Evolutionary conservation across 495 filamentous ascomycete species (phyloP), one percentile per base, ranked within the genome.

Genomic region (Neurospora sp.): DNA sequence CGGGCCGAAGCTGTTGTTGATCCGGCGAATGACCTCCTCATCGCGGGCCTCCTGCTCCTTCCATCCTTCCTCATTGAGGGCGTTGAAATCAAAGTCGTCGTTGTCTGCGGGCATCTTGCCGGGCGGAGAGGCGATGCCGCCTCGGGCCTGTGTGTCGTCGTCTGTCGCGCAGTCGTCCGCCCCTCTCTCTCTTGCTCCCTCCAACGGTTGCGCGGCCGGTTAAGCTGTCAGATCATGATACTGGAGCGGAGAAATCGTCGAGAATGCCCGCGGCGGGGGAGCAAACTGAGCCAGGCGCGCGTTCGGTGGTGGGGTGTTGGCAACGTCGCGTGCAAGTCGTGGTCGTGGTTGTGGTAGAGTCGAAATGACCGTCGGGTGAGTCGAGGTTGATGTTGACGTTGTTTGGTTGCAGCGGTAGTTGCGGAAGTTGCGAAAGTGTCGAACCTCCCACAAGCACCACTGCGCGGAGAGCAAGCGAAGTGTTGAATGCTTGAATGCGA

Each of bases 1-100:
- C 16, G 69, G 27, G 22, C 41, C 69, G 20, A 75, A 31, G 65
- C 69, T 73, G 38, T 73, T 71, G 39, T 74, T 77, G 39, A 76
- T 27, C 41, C 73, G 22, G 20, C 71, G 69, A 44, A 81, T 79
- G 20, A 69, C 68, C 4, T 41, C 79, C 16, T 79, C 77, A 45
- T 81, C 79, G 69, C 73, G 71, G 18, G 72, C 75, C 69, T 79
- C 75, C 35, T 79, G 78, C 31, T 73, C 70, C 68, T 40, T 73
- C 79, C 79, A 81, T 44, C 44, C 79, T 59, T 77, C 78, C 7
- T 78, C 79, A 70, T 48, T 72, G 69, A 78, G 74, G 44, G 53
- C 45, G 16, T 31, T 45, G 53, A 76, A 75, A 48, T 75, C 75
- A 69, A 76, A 40, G 3, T 76, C 75, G 48, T 74, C 69, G 53